Evolutionary conservation across 2,329 filamentous ascomycete genomes (phyloP).

Genomic region (Sordariomycetes sp.): DNA sequence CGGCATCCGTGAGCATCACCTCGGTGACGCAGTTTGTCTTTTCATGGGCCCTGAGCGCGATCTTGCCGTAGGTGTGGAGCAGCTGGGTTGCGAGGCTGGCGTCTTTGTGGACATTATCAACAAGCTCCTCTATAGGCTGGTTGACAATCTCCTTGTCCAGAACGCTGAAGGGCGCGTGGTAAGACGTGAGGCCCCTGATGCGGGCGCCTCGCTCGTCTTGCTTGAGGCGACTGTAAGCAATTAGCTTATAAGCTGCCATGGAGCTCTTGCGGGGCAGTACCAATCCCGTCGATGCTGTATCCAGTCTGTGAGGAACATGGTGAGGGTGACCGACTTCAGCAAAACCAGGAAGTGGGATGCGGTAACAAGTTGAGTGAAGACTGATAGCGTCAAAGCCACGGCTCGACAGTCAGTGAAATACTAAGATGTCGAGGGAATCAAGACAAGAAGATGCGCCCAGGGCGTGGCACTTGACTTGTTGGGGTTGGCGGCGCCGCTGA

Average conservation of each 20-base stretch:
- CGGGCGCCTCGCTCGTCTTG: conserved; percentile 64
- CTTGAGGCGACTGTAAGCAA: conserved; percentile 58
- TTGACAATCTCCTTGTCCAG: conserved; percentile 59
- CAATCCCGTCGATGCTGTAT: conserved; percentile 5
- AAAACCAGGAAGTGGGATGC: no score
- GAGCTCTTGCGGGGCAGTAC: background rate
- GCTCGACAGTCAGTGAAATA: no score
- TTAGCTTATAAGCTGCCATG: conserved; percentile 14
- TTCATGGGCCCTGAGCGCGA: conserved; percentile 72
- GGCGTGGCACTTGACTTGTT: no score
- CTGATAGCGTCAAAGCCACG: no score
- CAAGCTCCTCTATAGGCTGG: conserved; percentile 68
- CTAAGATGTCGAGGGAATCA: no score
- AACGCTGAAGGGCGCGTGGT: conserved; percentile 55
- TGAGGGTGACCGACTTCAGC: no score
- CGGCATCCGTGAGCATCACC: conserved; percentile 69
- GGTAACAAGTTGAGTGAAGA: no score
- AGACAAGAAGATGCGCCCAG: no score
- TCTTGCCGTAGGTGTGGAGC: conserved; percentile 79
- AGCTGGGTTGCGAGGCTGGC: conserved; percentile 59
- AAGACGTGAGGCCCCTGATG: conserved; percentile 57
- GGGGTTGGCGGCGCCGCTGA: no score
- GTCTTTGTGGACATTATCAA: conserved; percentile 67
- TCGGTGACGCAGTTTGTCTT: conserved; percentile 89
- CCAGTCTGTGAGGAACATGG: conserved; percentile 4